Evolutionary conservation across 2,329 filamentous ascomycete species (phyloP).

Genomic region (Bipolaris victoriae): DNA sequence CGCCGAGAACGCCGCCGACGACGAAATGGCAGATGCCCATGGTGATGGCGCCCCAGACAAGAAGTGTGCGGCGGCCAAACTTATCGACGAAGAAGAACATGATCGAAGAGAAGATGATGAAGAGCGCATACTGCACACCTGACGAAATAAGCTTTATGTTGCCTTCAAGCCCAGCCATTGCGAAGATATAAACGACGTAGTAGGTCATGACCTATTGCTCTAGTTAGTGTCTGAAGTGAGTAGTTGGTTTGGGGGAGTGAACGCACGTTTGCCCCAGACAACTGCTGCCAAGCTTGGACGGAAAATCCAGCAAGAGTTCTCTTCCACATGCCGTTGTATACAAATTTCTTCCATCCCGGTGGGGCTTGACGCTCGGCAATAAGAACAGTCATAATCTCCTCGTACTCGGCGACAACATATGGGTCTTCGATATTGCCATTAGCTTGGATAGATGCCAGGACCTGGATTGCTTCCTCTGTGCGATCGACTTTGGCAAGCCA

Average conservation of each 20-base stretch:
- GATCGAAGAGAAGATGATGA: conserved; percentile 78
- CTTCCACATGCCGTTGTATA: conserved; percentile 75
- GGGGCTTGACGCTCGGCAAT: conserved; percentile 74
- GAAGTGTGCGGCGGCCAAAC: conserved; percentile 73
- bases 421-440: conserved; percentile 68
- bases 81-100: conserved; percentile 76
- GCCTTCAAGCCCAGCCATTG: conserved; percentile 70
- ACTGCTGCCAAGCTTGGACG: conserved; percentile 76
- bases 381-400: conserved; percentile 75
- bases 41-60: conserved; percentile 68
- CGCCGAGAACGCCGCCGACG: conserved; percentile 61
- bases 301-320: conserved; percentile 74
- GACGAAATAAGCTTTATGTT: conserved; percentile 68
- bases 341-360: conserved; percentile 74
- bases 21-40: conserved; percentile 65
- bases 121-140: conserved; percentile 77
- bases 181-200: conserved; percentile 65
- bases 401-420: conserved; percentile 70
- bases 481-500: conserved; percentile 55
- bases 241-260: conserved; percentile 32
- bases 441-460: conserved; percentile 53
- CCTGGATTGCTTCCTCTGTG: conserved; percentile 53
- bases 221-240: background rate
- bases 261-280: conserved; percentile 79
- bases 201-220: conserved; percentile 16